phyloP scores from a whole-genome alignment of 2,329 filamentous ascomycete species.

The Aphanocladium album region DNA sequence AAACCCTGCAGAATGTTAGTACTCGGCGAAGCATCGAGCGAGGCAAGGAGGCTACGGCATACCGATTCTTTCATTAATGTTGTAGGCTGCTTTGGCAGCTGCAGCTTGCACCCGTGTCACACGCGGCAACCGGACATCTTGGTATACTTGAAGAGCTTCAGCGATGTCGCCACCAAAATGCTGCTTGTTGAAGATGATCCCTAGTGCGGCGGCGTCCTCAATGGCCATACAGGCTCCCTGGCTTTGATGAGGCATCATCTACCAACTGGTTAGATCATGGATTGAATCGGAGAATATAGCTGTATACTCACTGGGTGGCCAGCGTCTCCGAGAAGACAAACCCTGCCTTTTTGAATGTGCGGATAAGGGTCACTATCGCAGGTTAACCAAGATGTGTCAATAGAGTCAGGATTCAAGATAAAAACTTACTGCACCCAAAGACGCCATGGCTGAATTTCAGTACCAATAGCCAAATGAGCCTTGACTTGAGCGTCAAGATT shows the following conservation, averaged over 20 bases:
- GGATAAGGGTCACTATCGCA: slow-evolving; percentile 46
- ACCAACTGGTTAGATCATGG: neutral
- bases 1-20: slow-evolving; percentile 41
- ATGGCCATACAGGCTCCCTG: slow-evolving; percentile 67
- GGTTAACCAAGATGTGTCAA: neutral
- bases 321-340: slow-evolving; percentile 60
- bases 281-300: neutral
- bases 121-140: slow-evolving; percentile 48
- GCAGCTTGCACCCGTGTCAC: slow-evolving; percentile 53
- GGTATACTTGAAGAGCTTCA: slow-evolving; percentile 45
- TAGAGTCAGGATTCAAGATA: neutral
- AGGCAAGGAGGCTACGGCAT: slow-evolving; percentile 10
- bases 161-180: slow-evolving; percentile 43
- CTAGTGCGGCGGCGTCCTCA: slow-evolving; percentile 59
- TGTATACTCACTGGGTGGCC: slow-evolving; percentile 49
- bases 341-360: slow-evolving; percentile 45
- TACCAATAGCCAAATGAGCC: slow-evolving; percentile 48
- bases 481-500: slow-evolving; percentile 50
- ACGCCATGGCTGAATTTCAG: slow-evolving; percentile 56
- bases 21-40: neutral
- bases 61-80: slow-evolving; percentile 60
- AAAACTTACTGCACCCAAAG: slow-evolving; percentile 51
- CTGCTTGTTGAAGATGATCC: slow-evolving; percentile 51
- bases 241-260: slow-evolving; percentile 64
- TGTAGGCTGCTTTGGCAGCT: slow-evolving; percentile 52